These are phyloP conservation scores for Fusarium virguliforme DNA, from an alignment of 2,329 filamentous ascomycete species.

Conservation along the genomic window DNA sequence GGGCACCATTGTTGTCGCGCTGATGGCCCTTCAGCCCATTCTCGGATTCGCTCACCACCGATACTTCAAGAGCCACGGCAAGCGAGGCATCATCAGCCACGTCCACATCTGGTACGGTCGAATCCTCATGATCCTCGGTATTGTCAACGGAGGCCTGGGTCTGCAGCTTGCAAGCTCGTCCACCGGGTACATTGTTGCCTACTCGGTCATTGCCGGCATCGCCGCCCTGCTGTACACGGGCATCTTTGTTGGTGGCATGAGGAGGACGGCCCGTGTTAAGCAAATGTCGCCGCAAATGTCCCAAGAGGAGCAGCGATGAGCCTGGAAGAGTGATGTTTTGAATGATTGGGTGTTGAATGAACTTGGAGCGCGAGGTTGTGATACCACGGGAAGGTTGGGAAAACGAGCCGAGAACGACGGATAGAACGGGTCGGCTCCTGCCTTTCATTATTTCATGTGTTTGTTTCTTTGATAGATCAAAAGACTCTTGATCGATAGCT, in stretches of 20 bases:
- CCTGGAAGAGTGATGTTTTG: background rate
- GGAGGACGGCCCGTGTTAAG: conserved; percentile 35
- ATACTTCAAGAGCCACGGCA: conserved; percentile 64
- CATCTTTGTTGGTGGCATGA: conserved; percentile 35
- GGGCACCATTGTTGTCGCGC: conserved; percentile 68
- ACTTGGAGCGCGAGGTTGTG: conserved; percentile 28
- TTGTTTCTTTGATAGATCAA: conserved; percentile 7
- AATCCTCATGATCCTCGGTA: conserved; percentile 69
- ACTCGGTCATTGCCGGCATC: conserved; percentile 69
- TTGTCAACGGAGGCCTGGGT: conserved; percentile 76
- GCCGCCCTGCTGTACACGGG: conserved; percentile 63
- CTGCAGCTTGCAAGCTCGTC: conserved; percentile 65
- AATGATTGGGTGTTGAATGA: conserved; percentile 22
- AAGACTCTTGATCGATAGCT: background rate
- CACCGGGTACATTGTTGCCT: conserved; percentile 65
- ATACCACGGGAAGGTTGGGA: conserved; percentile 36
- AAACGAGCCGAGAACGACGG: background rate
- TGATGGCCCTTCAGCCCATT: conserved; percentile 72
- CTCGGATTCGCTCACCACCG: conserved; percentile 73
- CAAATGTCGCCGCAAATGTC: conserved; percentile 49
- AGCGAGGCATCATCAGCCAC: conserved; percentile 68
- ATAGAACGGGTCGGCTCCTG: background rate
- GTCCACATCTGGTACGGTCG: conserved; percentile 76
- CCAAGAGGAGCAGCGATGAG: conserved; percentile 38
- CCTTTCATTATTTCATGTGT: conserved; percentile 7